Evolutionary conservation across 163 green algal genomes (phyloP), one percentile per base, ranked within the genome.

Genomic region (Chlamydomonas reinhardtii): DNA sequence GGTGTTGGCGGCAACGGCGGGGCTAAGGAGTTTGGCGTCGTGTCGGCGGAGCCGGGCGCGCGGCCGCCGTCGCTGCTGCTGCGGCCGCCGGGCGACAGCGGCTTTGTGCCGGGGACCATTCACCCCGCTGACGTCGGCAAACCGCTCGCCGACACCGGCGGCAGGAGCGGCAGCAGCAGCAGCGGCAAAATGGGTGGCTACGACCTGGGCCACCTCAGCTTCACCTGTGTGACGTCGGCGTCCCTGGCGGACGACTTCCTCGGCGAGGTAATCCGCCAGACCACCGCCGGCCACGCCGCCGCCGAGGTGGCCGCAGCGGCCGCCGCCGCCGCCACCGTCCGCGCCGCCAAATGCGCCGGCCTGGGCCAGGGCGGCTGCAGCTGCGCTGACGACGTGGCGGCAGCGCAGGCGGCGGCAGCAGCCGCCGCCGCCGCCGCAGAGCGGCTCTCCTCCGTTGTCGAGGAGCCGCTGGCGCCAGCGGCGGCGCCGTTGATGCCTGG

Each of bases 171-270:
- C 48, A 20, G 48, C 48, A 6, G 43, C 8, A 17, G 48, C 48
- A 14, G 6, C 48, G 48, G 48, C 48, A 56, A 56, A 14, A 9
- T 56, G 48, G 31, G 66, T 9, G 66, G 66, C 66, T 20, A 76
- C 27, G 77, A 84, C 32, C 56, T 86, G 14, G 68, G 69, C 5
- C 68, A 78, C 69, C 34, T 86, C 1, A 79, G 69, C 69, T 86
- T 43, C 52, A 35, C 17, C 11, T 78, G 69, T 54, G 54, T 86
- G 2, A 32, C 79, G 11, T 35, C 79, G 32, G 69, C 69, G 69
- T 35, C 79, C 6, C 69, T 86, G 34, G 48, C 79, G 14, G 79
- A 86, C 34, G 79, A 86, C 52, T 86, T 86, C 54, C 29, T 86
- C 54, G 79, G 79, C 15, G 79, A 84, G 77, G 22, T 84, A 6